Base-by-base conservation (phyloP, 345 rosid genomes). In the Eucalyptus albens region DNA sequence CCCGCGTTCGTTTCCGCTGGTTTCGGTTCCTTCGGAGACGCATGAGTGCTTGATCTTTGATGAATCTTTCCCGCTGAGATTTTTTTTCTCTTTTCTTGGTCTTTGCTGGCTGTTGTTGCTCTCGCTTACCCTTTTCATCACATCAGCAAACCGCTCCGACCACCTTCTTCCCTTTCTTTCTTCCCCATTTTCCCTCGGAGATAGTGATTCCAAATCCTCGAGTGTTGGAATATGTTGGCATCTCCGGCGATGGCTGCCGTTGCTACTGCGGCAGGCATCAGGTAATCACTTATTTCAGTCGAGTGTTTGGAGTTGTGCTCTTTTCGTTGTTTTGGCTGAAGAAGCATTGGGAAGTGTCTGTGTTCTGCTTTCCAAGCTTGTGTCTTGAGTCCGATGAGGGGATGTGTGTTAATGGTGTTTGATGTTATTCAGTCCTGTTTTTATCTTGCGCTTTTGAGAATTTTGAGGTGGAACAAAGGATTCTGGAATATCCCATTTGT, bases 401-500 rank as follows among this genome's bases (percentile, higher is more conserved):
- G 29, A 37, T 62, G n/a, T 15, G 33, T 12, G 65, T 55, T 87
- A 10, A 40, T 62, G 33, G 82, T n/a, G 50, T 85, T 59, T 59
- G 59, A 90, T 86, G 90, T 86, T 26, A 77, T 72, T 49, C 13
- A 51, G 86, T 87, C 44, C 24, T 29, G 86, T 12, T 65, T 72
- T 72, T 59, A 59, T 88, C 88, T 45, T 80, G 65, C 85, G 42
- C 85, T 56, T 51, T 90, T 53, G 77, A 86, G 89, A 22, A 89
- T 89, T 92, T 90, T 92, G 80, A 91, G 92, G 88, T 91, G 91
- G 91, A 89, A 91, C 87, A 91, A 91, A 90, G 90, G 86, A 89
- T 91, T 92, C 91, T 87, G 92, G 86, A 92, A 91, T 91, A 90
- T 94, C 92, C 92, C 92, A 93, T 94, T 95, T 91, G 94, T 95